Evolutionary conservation across 1,139 yeast species (phyloP).

Genomic region (Hyphopichia buzzinii): DNA sequence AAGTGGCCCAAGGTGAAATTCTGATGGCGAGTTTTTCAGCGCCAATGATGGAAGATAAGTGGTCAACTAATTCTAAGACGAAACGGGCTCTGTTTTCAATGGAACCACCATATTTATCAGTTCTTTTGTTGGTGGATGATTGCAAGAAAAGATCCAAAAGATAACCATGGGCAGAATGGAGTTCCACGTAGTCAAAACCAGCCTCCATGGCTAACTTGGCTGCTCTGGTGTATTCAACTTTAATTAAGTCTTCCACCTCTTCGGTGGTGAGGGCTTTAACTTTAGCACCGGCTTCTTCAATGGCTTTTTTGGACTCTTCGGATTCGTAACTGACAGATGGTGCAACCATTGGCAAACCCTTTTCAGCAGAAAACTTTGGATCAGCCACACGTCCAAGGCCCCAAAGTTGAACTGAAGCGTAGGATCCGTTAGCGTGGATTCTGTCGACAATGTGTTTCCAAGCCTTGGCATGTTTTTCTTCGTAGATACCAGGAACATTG

Average conservation of each 20-base stretch:
- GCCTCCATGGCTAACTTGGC: slow-evolving; percentile 51
- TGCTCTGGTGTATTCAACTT: slow-evolving; percentile 36
- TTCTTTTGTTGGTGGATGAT: slow-evolving; percentile 49
- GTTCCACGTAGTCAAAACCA: slow-evolving; percentile 69
- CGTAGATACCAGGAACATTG: slow-evolving; percentile 55
- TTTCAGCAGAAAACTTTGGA: slow-evolving; percentile 37
- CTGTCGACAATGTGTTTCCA: slow-evolving; percentile 51
- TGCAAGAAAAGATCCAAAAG: slow-evolving; percentile 58
- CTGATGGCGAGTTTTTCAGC: slow-evolving; percentile 54
- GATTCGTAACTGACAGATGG: slow-evolving; percentile 23
- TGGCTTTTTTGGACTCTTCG: slow-evolving; percentile 20
- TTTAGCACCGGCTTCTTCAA: slow-evolving; percentile 27
- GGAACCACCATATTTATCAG: slow-evolving; percentile 67
- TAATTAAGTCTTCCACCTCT: slow-evolving; percentile 31
- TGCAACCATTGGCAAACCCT: slow-evolving; percentile 24
- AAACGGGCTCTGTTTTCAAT: slow-evolving; percentile 64
- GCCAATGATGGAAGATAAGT: slow-evolving; percentile 49
- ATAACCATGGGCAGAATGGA: slow-evolving; percentile 72
- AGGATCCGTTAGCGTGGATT: slow-evolving; percentile 56
- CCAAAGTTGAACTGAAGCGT: slow-evolving; percentile 58
- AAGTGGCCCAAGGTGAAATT: slow-evolving; percentile 51
- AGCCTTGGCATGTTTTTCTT: slow-evolving; percentile 40
- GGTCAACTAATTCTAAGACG: slow-evolving; percentile 55
- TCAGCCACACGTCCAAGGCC: slow-evolving; percentile 55
- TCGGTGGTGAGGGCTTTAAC: slow-evolving; percentile 42